These are phyloP conservation scores for Sporothrix variecibatus DNA, from an alignment of 2,329 filamentous ascomycete genomes.

Conservation along the genomic window DNA sequence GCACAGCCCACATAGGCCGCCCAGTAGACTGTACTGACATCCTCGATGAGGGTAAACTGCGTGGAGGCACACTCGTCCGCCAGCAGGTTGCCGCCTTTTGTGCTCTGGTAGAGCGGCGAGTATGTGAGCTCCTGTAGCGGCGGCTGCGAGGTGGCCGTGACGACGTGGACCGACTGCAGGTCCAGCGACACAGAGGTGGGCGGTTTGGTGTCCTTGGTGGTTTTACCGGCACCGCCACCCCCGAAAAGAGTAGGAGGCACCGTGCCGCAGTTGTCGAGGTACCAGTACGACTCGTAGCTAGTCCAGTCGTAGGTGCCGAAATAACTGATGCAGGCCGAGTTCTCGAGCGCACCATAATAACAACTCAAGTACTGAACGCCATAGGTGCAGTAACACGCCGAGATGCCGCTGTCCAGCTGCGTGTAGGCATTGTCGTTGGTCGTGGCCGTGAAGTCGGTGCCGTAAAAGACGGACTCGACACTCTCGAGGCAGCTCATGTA, in stretches of 20 bases:
- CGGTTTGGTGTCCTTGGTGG: conserved; percentile 5
- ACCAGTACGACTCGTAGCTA: conserved; percentile 31
- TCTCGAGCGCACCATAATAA: conserved; percentile 28
- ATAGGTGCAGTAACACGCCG: conserved; percentile 34
- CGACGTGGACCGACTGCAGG: conserved; percentile 32
- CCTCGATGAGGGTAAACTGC: conserved; percentile 36
- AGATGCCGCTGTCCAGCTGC: not conserved
- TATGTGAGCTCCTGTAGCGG: conserved; percentile 19
- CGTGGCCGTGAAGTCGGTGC: not conserved
- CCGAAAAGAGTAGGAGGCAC: conserved; percentile 26
- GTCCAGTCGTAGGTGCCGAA: conserved; percentile 27
- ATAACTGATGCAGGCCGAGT: conserved; percentile 28
- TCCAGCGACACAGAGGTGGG: conserved; percentile 33
- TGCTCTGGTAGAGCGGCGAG: conserved; percentile 31
- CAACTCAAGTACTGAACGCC: conserved; percentile 34
- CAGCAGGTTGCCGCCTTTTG: conserved; percentile 31
- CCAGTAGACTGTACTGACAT: conserved; percentile 34
- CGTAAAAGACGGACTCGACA: conserved; percentile 18
- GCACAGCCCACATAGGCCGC: conserved; percentile 36
- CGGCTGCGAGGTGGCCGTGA: conserved; percentile 23
- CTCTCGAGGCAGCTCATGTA: conserved; percentile 30
- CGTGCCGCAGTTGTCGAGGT: conserved; percentile 29
- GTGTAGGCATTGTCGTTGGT: not conserved
- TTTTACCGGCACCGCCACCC: conserved; percentile 26
- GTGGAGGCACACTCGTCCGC: conserved; percentile 33